Percentiles rank a stretch among this genome's conserved stretches.
Conservation (phyloP, 169 alveolate species). For the Eimeria acervulina region DNA sequence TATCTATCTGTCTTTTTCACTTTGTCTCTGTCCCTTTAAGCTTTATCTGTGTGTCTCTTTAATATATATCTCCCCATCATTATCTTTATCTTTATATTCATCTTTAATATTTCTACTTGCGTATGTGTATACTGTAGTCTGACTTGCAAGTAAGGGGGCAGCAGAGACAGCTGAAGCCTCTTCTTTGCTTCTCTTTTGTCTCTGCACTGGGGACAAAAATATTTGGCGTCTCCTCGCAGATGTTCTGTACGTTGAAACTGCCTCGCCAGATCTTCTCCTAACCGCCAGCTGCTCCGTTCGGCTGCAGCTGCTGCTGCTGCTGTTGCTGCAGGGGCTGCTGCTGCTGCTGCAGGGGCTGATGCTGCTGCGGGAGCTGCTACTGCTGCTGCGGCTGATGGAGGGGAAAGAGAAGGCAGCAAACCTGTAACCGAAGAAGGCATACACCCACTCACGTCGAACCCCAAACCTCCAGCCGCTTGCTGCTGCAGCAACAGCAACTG, state of each 20-base stretch:
- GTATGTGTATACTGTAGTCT: no score
- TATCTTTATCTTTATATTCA: neutral
- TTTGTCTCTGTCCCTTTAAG: no score
- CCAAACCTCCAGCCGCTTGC: neutral
- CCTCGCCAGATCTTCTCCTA: slow-evolving; percentile 69
- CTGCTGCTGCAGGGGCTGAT: neutral
- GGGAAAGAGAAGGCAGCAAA: slow-evolving; percentile 5
- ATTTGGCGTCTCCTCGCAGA: slow-evolving; percentile 62
- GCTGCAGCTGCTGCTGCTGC: neutral
- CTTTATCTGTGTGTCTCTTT: no score
- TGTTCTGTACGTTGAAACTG: slow-evolving; percentile 76
- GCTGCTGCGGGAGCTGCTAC: neutral
- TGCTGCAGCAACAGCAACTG: neutral
- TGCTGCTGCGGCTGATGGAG: slow-evolving; percentile 61
- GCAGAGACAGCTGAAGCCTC: slow-evolving; percentile 67
- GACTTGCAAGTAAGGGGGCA: slow-evolving; percentile 76
- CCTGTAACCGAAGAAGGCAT: neutral
- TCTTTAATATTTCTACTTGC: no score
- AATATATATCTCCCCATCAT: neutral
- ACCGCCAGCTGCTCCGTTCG: slow-evolving; percentile 57
- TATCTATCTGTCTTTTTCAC: no score
- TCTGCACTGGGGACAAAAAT: slow-evolving; percentile 66
- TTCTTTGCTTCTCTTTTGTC: slow-evolving; percentile 69
- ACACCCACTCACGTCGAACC: neutral
- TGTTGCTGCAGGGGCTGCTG: neutral